Conservation (phyloP, 495 filamentous ascomycete species). For the Podospora anserina region DNA sequence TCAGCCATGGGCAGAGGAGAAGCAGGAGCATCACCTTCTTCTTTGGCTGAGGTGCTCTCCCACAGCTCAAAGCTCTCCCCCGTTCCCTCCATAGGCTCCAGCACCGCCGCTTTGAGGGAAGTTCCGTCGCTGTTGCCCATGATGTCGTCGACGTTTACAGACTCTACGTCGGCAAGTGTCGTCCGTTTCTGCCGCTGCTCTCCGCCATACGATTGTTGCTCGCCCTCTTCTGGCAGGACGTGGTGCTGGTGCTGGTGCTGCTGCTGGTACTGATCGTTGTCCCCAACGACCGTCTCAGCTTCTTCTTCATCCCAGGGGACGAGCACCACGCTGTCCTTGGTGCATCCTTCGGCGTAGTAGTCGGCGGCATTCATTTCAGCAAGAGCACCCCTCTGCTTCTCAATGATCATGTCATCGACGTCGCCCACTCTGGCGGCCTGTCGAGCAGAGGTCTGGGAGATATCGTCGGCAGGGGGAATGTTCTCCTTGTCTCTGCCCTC, state of each 20-base stretch:
- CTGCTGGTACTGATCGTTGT: conserved; percentile 17
- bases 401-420: conserved; percentile 40
- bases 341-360: conserved; percentile 67
- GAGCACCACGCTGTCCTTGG: conserved; percentile 58
- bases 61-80: conserved; percentile 59
- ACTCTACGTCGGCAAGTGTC: conserved; percentile 26
- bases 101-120: conserved; percentile 40
- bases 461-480: conserved; percentile 66
- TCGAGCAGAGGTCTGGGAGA: conserved; percentile 47
- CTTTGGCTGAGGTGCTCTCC: conserved; percentile 61
- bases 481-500: conserved; percentile 84
- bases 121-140: conserved; percentile 43
- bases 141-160: conserved; percentile 42
- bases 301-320: conserved; percentile 58
- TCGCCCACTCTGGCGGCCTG: conserved; percentile 24
- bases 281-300: conserved; percentile 18
- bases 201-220: not conserved
- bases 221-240: not conserved
- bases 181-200: not conserved
- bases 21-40: conserved; percentile 36
- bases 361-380: conserved; percentile 67
- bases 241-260: conserved; percentile 5
- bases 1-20: conserved; percentile 19
- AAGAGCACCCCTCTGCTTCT: conserved; percentile 62
- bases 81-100: conserved; percentile 51